Conservation (phyloP, 164 flowering plant species). For the Vitis rotundifolia region DNA sequence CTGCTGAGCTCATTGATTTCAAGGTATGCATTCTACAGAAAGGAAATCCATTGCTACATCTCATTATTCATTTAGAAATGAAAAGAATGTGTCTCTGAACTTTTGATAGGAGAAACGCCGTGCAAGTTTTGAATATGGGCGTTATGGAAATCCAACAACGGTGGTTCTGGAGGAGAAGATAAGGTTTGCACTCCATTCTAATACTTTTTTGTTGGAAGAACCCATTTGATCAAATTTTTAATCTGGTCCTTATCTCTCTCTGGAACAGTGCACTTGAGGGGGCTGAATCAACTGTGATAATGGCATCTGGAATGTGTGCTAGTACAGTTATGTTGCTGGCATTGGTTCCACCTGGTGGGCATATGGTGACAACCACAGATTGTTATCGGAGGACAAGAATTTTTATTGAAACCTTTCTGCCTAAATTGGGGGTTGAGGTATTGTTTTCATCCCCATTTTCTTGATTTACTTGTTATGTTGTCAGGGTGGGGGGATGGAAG, state of each 20-base stretch:
- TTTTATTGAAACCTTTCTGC: conserved; percentile 81
- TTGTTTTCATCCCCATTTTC: neutral
- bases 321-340: conserved; percentile 82
- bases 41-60: neutral
- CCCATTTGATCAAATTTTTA: neutral
- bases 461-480: neutral
- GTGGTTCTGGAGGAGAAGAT: conserved; percentile 79
- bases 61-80: too few relatives aligned
- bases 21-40: conserved; percentile 49
- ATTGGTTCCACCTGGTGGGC: conserved; percentile 93
- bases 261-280: conserved; percentile 85
- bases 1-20: conserved; percentile 84
- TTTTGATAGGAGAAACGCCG: conserved; percentile 67
- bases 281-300: conserved; percentile 83
- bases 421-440: conserved; percentile 91
- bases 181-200: conserved; percentile 43
- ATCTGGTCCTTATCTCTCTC: conserved; percentile 2
- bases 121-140: conserved; percentile 90
- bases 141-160: conserved; percentile 93
- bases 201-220: conserved; percentile 1
- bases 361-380: conserved; percentile 92
- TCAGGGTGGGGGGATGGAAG: neutral
- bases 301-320: conserved; percentile 98
- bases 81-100: neutral
- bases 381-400: conserved; percentile 91